Percentiles rank a stretch among this genome's conserved stretches.
Conservation (phyloP, 192 early-diverging fungal species). For the Coemansia erecta region DNA sequence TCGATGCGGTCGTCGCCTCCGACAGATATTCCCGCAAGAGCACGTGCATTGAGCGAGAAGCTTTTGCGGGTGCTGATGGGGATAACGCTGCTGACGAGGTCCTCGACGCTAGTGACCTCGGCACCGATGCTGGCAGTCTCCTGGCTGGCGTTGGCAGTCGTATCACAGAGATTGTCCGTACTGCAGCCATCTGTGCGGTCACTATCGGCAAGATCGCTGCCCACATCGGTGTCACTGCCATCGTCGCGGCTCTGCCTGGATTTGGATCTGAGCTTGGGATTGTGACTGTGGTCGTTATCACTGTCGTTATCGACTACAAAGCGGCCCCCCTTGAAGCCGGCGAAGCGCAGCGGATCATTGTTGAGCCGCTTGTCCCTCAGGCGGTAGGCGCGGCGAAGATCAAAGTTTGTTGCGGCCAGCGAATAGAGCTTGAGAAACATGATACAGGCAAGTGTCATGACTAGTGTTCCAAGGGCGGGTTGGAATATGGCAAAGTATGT, state of each 20-base stretch:
- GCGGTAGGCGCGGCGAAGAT: conserved; percentile 63
- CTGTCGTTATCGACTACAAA: conserved; percentile 9
- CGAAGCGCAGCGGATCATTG: conserved; percentile 35
- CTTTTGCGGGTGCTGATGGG: conserved; percentile 20
- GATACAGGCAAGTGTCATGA: conserved; percentile 61
- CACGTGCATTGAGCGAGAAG: conserved; percentile 43
- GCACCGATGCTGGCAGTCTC: conserved; percentile 12
- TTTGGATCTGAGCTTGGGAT: not conserved
- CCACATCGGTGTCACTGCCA: conserved; percentile 2
- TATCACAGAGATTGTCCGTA: not conserved
- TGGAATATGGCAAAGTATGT: conserved; percentile 68
- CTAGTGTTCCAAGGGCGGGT: conserved; percentile 64
- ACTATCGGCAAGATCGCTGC: not conserved
- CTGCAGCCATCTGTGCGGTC: not conserved
- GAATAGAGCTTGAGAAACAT: conserved; percentile 82
- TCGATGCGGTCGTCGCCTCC: conserved; percentile 43
- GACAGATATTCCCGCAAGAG: conserved; percentile 23
- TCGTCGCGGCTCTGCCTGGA: not conserved
- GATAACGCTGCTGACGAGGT: conserved; percentile 13
- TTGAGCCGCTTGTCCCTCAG: conserved; percentile 43
- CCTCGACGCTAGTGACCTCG: conserved; percentile 14
- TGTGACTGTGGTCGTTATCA: too few relatives aligned
- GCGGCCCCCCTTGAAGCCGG: conserved; percentile 23
- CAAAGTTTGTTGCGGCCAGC: conserved; percentile 73
- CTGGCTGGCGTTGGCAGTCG: not conserved